Base-by-base conservation (phyloP, 2,329 filamentous ascomycete species). In the Fusarium mundagurra region DNA sequence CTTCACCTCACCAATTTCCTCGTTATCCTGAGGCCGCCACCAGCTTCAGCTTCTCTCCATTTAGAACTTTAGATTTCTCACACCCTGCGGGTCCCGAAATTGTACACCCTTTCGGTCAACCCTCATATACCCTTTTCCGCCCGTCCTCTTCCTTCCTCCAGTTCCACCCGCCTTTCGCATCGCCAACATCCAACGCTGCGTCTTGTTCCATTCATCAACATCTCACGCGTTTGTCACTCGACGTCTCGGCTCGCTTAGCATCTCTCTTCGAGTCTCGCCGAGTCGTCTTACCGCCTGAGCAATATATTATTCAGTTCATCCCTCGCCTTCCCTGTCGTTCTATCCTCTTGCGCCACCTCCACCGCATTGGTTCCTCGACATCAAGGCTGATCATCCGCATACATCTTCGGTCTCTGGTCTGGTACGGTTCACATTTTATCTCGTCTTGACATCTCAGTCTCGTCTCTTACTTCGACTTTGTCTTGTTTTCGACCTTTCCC, bases 81-180 rank as follows among this genome's bases (percentile, higher is more conserved):
- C 67, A 47, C 68, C 73, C 72, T 72, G 47, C 50, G 59, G 47
- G 54, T 54, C 41, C 41, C 48, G 58, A 51, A 61, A 62, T 44
- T 57, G 57, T 34, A 59, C 67, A 57, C 58, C 65, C 75, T 68
- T 33, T 67, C 59, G 61, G 57, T 62, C 68, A 60, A 72, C 51
- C 67, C 71, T 78, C 74, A 78, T 78, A 78, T 79, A 78, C 75
- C 67, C 77, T 69, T 75, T 76, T 71, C 61, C 72, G 70, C 76
- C 66, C 71, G 69, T 75, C 65, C 55, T 75, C 58, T 60, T 76
- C 59, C 72, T 76, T 65, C 68, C 69, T 69, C 65, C 71, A 76
- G 72, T 77, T 78, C 75, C 69, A 74, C 74, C 67, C 74, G 67
- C 72, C 77, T 77, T 63, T 78, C 58, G 50, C 66, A 70, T 69